Evolutionary conservation across 805 yeast genomes (phyloP), one percentile per base, ranked within the genome.

Genomic region (Kluyveromyces lactis): DNA sequence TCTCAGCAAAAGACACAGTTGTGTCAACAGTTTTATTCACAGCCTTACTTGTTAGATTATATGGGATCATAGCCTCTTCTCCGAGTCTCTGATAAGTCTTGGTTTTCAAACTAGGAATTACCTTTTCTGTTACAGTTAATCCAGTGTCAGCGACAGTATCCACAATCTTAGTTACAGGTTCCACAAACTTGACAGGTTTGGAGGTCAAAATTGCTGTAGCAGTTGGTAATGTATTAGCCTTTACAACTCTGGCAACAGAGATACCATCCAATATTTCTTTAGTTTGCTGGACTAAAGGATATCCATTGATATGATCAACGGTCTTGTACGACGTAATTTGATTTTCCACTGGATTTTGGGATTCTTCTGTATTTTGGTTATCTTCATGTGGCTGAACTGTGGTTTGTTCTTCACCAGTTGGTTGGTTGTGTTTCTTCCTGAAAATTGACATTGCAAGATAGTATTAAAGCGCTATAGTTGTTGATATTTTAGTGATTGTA

Each of bases 31-130:
- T 56, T 41, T 67, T 67, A 42, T 61, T 54, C 31, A 60, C 53
- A 30, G 68, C 69, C 28, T 63, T 63, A 21, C 62, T 64, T 9
- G 72, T 63, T n/a, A 67, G 63, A 27, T 63, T 67, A 39, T 71
- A 62, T 21, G 92, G 90, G 38, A 66, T 63, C 41, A 72, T 66
- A 18, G 75, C 55, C 2, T 72, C 65, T 36, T 68, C 68, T 28
- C 72, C 67, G 35, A 78, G 52, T 42, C 69, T 73, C 35, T 65
- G 62, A 54, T 68, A 68, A 37, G 75, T 73, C 24, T 71, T 58
- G 2, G 81, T 71, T 62, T 76, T 75, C 40, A 79, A 60, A 28
- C 67, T 64, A 3, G 95, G 95, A 16, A 75, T 63, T 31, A 62
- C 55, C 43, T 59, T 56, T 51, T 87, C 95, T 31, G 86, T 63